Evolutionary conservation across 768 basidiomycete genomes (phyloP), one percentile per base, ranked within the genome.

Genomic region (Mycena vulgaris): DNA sequence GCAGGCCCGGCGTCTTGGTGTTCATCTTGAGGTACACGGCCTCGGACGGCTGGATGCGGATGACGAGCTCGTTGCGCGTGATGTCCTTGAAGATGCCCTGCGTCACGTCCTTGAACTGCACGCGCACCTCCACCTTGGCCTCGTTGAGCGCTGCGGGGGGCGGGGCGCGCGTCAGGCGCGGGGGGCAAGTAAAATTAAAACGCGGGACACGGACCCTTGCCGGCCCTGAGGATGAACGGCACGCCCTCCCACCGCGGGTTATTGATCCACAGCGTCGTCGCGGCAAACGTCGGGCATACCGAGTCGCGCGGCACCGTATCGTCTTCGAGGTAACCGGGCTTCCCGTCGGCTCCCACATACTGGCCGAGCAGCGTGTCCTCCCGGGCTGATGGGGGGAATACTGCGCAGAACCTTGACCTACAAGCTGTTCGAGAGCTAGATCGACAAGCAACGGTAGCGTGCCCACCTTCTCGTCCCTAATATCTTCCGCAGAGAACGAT

Each of bases 221-320:
- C 97, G n/a, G 97, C 98, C 84, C 96, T 98, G 75, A 99, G 87
- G 77, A 99, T 95, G 85, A 99, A 99, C 0, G 97, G 98, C 9
- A 99, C 97, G 69, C 97, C 97, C 79, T 99, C 97, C 97, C 97
- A 99, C 70, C 98, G 86, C 0, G 95, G 95, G 80, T 95, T 98
- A 83, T 98, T 87, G 80, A 99, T 95, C 90, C 90, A 93, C n/a
- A 99, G 86, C 16, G 93, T 93, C 51, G 91, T 91, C 2, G 95
- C 95, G 47, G 97, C 97, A 77, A 92, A 99, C 2, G 97, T 99
- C 19, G 98, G 97, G 83, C 96, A 98, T 51, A 90, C 88, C 27
- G 97, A 98, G 76, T 89, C 89, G 78, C 89, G 95, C 48, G 97
- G 97, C 27, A 99, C 97, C 4, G 95, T 98, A 33, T 93, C 90